phyloP scores from a whole-genome alignment of 148 eudicot genomes.

The Rhododendron molle region DNA sequence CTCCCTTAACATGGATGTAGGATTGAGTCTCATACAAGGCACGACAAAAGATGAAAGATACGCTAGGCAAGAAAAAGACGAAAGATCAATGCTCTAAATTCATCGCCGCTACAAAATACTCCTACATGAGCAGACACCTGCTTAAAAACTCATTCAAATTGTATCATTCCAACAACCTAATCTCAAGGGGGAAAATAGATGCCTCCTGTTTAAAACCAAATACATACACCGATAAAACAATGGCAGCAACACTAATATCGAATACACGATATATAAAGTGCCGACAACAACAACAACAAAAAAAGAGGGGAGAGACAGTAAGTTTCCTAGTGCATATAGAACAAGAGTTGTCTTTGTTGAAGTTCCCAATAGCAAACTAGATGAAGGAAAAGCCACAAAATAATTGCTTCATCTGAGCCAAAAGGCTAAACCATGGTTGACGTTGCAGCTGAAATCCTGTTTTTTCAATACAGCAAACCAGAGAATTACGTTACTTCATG shows the following conservation, averaged over 20 bases:
- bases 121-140: not conserved
- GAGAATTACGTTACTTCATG: not conserved
- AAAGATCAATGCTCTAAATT: not conserved
- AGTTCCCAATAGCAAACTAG: not conserved
- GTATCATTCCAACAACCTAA: not conserved
- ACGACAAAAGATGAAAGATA: no score
- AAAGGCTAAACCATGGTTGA: not conserved
- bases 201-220: not conserved
- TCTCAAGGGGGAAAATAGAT: not conserved
- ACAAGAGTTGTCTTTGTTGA: not conserved
- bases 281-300: not conserved
- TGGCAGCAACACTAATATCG: not conserved
- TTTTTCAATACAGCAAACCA: not conserved
- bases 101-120: not conserved
- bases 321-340: not conserved
- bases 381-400: not conserved
- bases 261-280: not conserved
- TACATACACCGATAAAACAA: not conserved
- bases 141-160: not conserved
- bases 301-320: not conserved
- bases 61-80: no score
- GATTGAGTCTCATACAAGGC: not conserved
- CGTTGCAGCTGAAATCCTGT: not conserved
- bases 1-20: not conserved
- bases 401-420: not conserved